Conservation (phyloP, 768 basidiomycete species). For the Naganishia vishniacii region DNA sequence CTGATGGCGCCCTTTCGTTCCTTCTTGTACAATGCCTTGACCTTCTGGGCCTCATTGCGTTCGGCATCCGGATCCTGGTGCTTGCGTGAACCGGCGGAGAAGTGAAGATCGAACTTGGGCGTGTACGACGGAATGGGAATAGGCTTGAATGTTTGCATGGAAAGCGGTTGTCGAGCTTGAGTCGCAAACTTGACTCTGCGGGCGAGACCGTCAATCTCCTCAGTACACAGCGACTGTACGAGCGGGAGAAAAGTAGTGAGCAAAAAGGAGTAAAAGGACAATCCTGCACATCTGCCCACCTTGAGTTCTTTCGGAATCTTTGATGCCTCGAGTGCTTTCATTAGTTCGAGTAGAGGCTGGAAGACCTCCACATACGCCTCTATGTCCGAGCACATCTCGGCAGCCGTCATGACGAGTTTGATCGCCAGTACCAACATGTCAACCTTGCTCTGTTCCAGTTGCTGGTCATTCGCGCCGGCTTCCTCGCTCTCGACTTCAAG, state of each 20-base stretch:
- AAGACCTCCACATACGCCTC: conserved; percentile 74
- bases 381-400: conserved; percentile 69
- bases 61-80: conserved; percentile 87
- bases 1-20: conserved; percentile 94
- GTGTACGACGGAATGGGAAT: conserved; percentile 90
- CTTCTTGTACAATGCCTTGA: conserved; percentile 84
- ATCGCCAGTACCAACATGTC: conserved; percentile 64
- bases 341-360: conserved; percentile 59
- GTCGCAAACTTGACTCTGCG: conserved; percentile 57
- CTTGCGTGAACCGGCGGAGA: conserved; percentile 44
- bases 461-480: neutral
- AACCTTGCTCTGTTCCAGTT: conserved; percentile 59
- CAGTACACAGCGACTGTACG: conserved; percentile 8
- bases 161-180: conserved; percentile 68
- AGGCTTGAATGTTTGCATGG: conserved; percentile 85
- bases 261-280: neutral
- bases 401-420: conserved; percentile 66
- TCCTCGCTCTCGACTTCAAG: conserved; percentile 15
- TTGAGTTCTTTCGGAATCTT: conserved; percentile 56
- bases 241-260: neutral
- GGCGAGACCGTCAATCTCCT: conserved; percentile 19
- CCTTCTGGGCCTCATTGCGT: conserved; percentile 75
- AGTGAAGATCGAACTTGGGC: conserved; percentile 76
- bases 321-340: conserved; percentile 55
- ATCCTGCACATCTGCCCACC: conserved; percentile 52